A percentile compares a stretch with the other conserved stretches of the same genome.
Evolutionary conservation across 225 moss, liverwort and hornwort species (phyloP).

Genomic region (Physcomitrellopsis africana): DNA sequence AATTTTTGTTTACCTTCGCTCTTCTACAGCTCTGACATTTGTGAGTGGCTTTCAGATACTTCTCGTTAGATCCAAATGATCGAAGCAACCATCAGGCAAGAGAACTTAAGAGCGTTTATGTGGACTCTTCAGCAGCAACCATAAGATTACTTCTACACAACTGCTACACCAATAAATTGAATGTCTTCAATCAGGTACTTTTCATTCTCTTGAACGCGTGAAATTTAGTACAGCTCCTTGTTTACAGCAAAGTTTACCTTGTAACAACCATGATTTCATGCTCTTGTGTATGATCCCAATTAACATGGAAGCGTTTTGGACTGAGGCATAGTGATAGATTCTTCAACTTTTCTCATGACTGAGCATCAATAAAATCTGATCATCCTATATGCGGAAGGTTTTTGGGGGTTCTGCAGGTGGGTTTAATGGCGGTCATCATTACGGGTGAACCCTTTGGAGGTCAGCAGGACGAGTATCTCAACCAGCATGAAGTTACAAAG

Average conservation of each 20-base stretch:
- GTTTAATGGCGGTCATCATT: constrained; percentile 84
- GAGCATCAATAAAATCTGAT: neutral
- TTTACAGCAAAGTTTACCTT: neutral
- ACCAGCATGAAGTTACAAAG: constrained; percentile 60
- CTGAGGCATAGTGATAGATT: neutral
- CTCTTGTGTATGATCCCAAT: neutral
- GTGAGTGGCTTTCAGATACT: constrained; percentile 61
- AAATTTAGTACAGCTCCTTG: too few species aligned
- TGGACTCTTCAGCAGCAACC: constrained; percentile 85
- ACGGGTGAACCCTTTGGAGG: constrained; percentile 79
- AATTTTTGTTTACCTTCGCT: neutral
- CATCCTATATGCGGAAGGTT: constrained; percentile 18
- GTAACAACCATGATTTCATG: neutral
- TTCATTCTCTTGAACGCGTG: neutral
- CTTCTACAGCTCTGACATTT: constrained; percentile 9
- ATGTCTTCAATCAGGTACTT: constrained; percentile 79
- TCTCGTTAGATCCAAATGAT: constrained; percentile 90
- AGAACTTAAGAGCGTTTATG: constrained; percentile 91
- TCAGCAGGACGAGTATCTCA: constrained; percentile 55
- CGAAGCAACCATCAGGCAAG: constrained; percentile 90
- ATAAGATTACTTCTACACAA: constrained; percentile 86
- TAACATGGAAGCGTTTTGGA: constrained; percentile 8
- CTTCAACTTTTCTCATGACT: neutral
- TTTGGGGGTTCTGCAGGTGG: constrained; percentile 65
- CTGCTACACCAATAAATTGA: constrained; percentile 88